Evolutionary conservation across 1,284 basidiomycete species (phyloP), one percentile per base, ranked within the genome.

Genomic region (Macrocystidia cucumis): DNA sequence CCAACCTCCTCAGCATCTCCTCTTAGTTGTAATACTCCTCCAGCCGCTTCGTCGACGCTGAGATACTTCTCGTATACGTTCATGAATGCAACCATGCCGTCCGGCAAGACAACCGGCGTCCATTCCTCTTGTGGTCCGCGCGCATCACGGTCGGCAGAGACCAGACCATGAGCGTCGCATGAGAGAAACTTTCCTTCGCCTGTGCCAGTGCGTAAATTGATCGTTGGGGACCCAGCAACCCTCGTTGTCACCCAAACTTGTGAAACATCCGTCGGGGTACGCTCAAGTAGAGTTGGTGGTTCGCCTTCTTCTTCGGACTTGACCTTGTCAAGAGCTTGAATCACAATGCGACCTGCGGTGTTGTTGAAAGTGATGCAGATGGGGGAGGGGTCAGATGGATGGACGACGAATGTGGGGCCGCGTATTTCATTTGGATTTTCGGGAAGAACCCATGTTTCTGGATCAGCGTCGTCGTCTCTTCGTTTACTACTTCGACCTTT

Each of bases 191-290:
- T 90, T 12, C 87, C 87, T 52, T 86, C 83, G 8, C 86, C 84
- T n/a, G 73, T 74, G 6, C 83, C 84, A 22, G 84, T 85, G 13
- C 89, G 75, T 37, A 91, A 61, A 50, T 91, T 92, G 49, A 91
- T 71, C 13, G 85, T 89, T 6, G 74, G 55, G 16, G 87, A 78
- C 21, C 89, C 83, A 34, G 88, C 74, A 40, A 96, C 71, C 46
- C 90, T 69, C 26, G 87, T 80, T 35, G 74, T 72, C 40, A 97
- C 82, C 91, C 91, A 84, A 40, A 96, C 80, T 57, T 92, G 80
- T 35, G 88, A 65, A 42, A 92, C 76, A 39, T 91, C 88, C 0
- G 73, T 74, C 8, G 88, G 88, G 18, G 63, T 72, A 41, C 78
- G 75, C 35, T 78, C 74, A 27, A 82, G 62, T 6, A 81, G 45